These are phyloP conservation scores for Ceratobasidium sp. DNA, from an alignment of 1,284 basidiomycete genomes.

Conservation along the genomic window DNA sequence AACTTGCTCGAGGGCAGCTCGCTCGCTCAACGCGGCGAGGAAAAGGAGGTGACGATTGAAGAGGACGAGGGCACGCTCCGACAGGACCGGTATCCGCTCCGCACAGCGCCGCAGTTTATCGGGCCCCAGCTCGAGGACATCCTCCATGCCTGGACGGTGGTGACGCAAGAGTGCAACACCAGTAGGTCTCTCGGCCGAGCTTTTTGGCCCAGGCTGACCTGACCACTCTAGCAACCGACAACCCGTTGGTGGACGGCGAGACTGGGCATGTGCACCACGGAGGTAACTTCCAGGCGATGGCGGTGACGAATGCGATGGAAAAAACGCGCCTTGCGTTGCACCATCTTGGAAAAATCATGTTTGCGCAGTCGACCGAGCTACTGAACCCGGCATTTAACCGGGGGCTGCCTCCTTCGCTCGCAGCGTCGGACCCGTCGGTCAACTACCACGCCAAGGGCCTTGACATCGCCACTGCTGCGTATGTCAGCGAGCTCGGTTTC, in stretches of 20 bases:
- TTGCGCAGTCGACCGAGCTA: slow-evolving; percentile 85
- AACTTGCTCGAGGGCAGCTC: slow-evolving; percentile 75
- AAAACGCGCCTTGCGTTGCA: slow-evolving; percentile 83
- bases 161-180: slow-evolving; percentile 85
- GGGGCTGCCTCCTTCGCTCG: slow-evolving; percentile 81
- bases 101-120: slow-evolving; percentile 84
- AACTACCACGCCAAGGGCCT: slow-evolving; percentile 88
- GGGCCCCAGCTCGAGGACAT: slow-evolving; percentile 89
- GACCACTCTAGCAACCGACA: slow-evolving; percentile 69
- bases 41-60: slow-evolving; percentile 70
- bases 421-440: slow-evolving; percentile 83
- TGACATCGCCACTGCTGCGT: slow-evolving; percentile 85
- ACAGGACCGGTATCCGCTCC: slow-evolving; percentile 83
- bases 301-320: slow-evolving; percentile 89
- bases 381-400: slow-evolving; percentile 85
- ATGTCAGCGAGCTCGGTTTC: slow-evolving; percentile 82
- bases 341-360: slow-evolving; percentile 85
- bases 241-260: slow-evolving; percentile 76
- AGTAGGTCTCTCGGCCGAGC: slow-evolving; percentile 63
- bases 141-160: slow-evolving; percentile 67
- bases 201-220: neutral
- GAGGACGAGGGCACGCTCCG: slow-evolving; percentile 75
- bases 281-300: slow-evolving; percentile 90
- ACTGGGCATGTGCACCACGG: slow-evolving; percentile 79
- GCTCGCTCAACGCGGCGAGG: slow-evolving; percentile 69